Percentiles rank a stretch among this genome's conserved stretches.
These are phyloP conservation scores for Fusarium sp. DNA, from an alignment of 2,329 filamentous ascomycete genomes.

Conservation along the genomic window DNA sequence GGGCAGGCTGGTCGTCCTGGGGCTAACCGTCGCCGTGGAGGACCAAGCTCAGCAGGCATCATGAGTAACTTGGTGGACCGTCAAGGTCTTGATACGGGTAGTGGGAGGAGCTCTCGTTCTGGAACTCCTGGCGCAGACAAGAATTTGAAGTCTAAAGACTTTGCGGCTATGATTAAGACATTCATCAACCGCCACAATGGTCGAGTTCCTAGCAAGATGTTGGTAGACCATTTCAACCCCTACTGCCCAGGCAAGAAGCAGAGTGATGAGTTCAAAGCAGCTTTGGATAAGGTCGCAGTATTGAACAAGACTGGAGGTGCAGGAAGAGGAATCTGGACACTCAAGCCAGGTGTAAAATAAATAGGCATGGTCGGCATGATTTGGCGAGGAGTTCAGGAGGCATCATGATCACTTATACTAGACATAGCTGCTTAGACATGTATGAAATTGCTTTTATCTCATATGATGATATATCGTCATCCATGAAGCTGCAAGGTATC, in stretches of 20 bases:
- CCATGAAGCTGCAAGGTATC: constrained; percentile 29
- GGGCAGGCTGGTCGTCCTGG: constrained; percentile 81
- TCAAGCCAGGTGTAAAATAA: constrained; percentile 52
- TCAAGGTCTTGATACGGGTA: constrained; percentile 62
- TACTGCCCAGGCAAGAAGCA: constrained; percentile 75
- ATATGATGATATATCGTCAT: constrained; percentile 28
- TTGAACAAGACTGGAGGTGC: constrained; percentile 70
- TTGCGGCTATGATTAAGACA: constrained; percentile 78
- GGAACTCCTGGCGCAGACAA: constrained; percentile 56
- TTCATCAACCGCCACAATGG: constrained; percentile 85
- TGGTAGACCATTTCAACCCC: constrained; percentile 90
- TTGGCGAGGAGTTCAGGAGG: constrained; percentile 34
- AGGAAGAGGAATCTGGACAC: constrained; percentile 66
- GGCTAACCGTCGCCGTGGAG: constrained; percentile 63
- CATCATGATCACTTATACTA: constrained; percentile 11
- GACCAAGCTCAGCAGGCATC: constrained; percentile 66
- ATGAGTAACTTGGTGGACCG: constrained; percentile 69
- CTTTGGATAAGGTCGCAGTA: constrained; percentile 80
- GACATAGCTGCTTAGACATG: constrained; percentile 1
- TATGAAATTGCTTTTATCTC: constrained; percentile 7
- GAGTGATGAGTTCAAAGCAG: constrained; percentile 83
- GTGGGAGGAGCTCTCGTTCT: constrained; percentile 60
- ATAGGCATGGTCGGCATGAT: background rate
- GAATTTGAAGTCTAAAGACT: constrained; percentile 69
- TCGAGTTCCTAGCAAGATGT: constrained; percentile 81